Base-by-base conservation (phyloP, 768 basidiomycete species). In the Boletus barrowsii region DNA sequence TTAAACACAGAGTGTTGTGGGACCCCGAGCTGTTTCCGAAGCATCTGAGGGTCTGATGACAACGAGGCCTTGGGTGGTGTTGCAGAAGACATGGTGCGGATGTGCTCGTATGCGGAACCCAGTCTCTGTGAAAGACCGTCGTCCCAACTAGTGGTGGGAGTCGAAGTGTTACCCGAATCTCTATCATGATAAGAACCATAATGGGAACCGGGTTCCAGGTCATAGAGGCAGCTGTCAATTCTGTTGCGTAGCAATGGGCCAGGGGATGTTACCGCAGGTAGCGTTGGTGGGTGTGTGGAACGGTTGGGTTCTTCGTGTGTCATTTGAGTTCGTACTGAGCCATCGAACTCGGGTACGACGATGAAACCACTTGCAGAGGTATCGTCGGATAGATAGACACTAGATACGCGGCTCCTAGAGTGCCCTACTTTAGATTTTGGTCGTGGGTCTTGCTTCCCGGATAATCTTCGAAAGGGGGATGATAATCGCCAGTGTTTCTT, bases 1-100 rank as follows among this genome's bases (percentile, higher is more conserved):
- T 68, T 69, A 18, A 62, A 41, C 32, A 71, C 67, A 17, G 67
- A 68, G 42, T 68, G 69, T 26, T 71, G 69, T 18, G 69, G 59
- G 9, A 68, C 55, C 32, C 67, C 69, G 26, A 71, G 55, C 30
- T 71, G 65, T 46, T 65, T 69, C 45, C 55, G 67, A 58, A 59
- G 55, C 10, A 53, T 64, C 47, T 54, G 58, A 42, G 69, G 67
- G 17, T 71, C 64, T n/a, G 58, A 54, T 14, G 70, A 56, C 9
- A 67, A 40, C n/a, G 35, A 20, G 17, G 46, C 49, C 24, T 33
- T 41, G 32, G 46, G 53, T 41, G 63, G 53, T 45, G 54, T 5
- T 29, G 50, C 50, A 30, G 55, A 56, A 5, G 51, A 32, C 68
- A 72, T 63, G 6, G 48, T 57, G 13, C 44, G 61, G 17, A 72